Evolutionary conservation across 768 basidiomycete species (phyloP).

Genomic region (Termitomyces sp.): DNA sequence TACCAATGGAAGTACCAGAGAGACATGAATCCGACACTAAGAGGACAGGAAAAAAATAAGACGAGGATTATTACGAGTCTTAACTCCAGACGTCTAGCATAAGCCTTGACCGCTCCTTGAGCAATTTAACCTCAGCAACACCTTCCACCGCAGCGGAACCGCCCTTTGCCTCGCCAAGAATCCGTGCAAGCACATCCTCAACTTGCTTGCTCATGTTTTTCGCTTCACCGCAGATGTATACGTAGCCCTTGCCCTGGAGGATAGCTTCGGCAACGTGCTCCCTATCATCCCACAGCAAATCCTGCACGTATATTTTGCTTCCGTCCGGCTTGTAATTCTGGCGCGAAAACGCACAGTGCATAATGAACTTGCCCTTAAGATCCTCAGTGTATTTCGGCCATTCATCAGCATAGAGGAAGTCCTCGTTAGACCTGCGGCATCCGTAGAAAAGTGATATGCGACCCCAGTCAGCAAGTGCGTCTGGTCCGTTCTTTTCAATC

Average conservation of each 20-base stretch:
- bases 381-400: slow-evolving; percentile 87
- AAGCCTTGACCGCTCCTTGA: slow-evolving; percentile 90
- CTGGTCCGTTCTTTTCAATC: slow-evolving; percentile 91
- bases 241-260: slow-evolving; percentile 91
- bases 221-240: slow-evolving; percentile 96
- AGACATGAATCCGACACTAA: slow-evolving; percentile 5
- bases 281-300: slow-evolving; percentile 85
- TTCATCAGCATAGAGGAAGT: slow-evolving; percentile 93
- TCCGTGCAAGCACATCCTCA: slow-evolving; percentile 79
- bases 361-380: slow-evolving; percentile 85
- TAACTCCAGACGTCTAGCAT: slow-evolving; percentile 90
- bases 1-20: slow-evolving; percentile 6
- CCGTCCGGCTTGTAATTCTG: slow-evolving; percentile 88
- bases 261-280: slow-evolving; percentile 84
- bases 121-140: slow-evolving; percentile 82
- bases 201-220: slow-evolving; percentile 96
- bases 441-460: slow-evolving; percentile 94
- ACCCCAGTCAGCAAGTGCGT: slow-evolving; percentile 95
- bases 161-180: slow-evolving; percentile 92
- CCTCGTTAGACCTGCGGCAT: slow-evolving; percentile 82
- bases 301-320: slow-evolving; percentile 98
- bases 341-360: slow-evolving; percentile 89
- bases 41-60: slow-evolving; percentile 2
- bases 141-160: slow-evolving; percentile 87
- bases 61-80: slow-evolving; percentile 14